phyloP scores from a whole-genome alignment of 2,329 filamentous ascomycete genomes.

The Stemphylium vesicarium region DNA sequence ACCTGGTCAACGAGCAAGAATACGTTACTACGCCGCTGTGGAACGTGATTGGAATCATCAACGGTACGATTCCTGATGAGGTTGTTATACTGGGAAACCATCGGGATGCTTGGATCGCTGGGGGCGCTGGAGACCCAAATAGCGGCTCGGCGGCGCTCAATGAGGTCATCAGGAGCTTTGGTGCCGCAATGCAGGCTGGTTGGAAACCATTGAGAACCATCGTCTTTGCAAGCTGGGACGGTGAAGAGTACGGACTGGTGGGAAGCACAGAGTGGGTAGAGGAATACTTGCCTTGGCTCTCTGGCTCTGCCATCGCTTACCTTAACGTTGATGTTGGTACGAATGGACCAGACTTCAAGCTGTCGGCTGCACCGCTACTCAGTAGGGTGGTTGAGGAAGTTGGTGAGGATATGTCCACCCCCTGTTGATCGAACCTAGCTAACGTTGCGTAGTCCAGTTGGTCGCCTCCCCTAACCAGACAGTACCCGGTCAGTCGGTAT shows the following conservation, averaged over 20 bases:
- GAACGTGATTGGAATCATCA: conserved; percentile 90
- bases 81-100: conserved; percentile 93
- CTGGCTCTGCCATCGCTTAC: conserved; percentile 75
- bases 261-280: conserved; percentile 95
- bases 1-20: conserved; percentile 58
- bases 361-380: conserved; percentile 75
- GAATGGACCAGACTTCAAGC: conserved; percentile 67
- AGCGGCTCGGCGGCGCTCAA: conserved; percentile 80
- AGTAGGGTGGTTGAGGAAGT: conserved; percentile 74
- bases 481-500: conserved; percentile 69
- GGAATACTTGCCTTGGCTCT: conserved; percentile 83
- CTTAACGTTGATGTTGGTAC: conserved; percentile 84
- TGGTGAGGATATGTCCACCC: conserved; percentile 39
- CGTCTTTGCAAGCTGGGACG: conserved; percentile 77
- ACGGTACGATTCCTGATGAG: conserved; percentile 83
- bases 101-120: conserved; percentile 86
- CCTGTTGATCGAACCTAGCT: conserved; percentile 3
- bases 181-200: conserved; percentile 71
- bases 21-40: conserved; percentile 59
- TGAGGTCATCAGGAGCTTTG: conserved; percentile 78
- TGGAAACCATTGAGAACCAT: conserved; percentile 90
- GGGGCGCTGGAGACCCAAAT: conserved; percentile 84
- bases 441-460: conserved; percentile 30
- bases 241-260: conserved; percentile 81
- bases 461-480: conserved; percentile 71